Evolutionary conservation across 2,329 filamentous ascomycete genomes (phyloP).

Genomic region (Ascochyta pisi): DNA sequence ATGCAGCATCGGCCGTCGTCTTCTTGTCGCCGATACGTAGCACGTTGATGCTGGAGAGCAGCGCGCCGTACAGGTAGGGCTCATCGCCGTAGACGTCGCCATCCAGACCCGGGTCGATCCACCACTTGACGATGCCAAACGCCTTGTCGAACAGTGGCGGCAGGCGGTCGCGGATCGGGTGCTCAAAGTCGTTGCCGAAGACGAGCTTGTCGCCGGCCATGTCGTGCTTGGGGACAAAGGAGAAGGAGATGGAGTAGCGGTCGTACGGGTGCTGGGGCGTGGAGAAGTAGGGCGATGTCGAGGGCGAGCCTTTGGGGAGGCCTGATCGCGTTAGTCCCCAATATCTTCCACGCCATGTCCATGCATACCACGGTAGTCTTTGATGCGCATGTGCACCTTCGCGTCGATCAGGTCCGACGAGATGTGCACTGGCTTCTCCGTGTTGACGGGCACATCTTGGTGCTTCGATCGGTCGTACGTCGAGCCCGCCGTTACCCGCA

Average conservation of each 20-base stretch:
- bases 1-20: conserved; percentile 41
- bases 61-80: conserved; percentile 85
- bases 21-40: conserved; percentile 67
- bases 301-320: conserved; percentile 73
- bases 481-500: conserved; percentile 82
- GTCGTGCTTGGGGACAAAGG: conserved; percentile 72
- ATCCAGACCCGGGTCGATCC: conserved; percentile 88
- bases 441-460: conserved; percentile 77
- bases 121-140: conserved; percentile 85
- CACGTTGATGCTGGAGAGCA: conserved; percentile 79
- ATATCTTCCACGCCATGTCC: background rate
- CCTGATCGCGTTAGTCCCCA: conserved; percentile 53
- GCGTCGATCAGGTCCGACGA: conserved; percentile 69
- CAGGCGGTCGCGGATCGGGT: conserved; percentile 83
- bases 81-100: conserved; percentile 87
- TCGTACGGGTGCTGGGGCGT: conserved; percentile 73
- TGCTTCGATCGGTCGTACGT: conserved; percentile 78
- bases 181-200: conserved; percentile 95
- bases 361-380: conserved; percentile 59
- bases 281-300: conserved; percentile 78
- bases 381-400: conserved; percentile 77
- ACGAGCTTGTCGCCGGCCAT: conserved; percentile 77
- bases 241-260: conserved; percentile 84
- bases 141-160: conserved; percentile 87
- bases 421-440: conserved; percentile 66